A percentile compares a stretch with the other conserved stretches of the same genome.
These are phyloP conservation scores for Aspergillus versicolor DNA, from an alignment of 2,329 filamentous ascomycete genomes.

Conservation along the genomic window DNA sequence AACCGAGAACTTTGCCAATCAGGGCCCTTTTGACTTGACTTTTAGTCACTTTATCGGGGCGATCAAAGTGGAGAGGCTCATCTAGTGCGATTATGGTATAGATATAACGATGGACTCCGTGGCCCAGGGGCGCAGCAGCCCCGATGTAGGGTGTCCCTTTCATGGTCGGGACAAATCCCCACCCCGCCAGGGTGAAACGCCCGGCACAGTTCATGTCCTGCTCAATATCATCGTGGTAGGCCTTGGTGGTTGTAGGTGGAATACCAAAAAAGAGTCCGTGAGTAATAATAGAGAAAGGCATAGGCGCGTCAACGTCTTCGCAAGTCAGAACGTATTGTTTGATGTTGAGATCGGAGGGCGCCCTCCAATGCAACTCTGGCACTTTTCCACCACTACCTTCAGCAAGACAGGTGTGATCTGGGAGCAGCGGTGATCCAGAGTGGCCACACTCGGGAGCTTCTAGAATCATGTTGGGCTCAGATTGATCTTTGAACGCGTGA, in stretches of 20 bases:
- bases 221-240: conserved; percentile 18
- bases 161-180: conserved; percentile 29
- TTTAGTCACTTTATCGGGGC: conserved; percentile 23
- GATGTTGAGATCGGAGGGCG: conserved; percentile 17
- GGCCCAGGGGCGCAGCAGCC: conserved; percentile 29
- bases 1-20: conserved; percentile 30
- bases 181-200: conserved; percentile 25
- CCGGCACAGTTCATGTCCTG: conserved; percentile 10
- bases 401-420: conserved; percentile 23
- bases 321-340: conserved; percentile 27
- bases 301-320: conserved; percentile 32
- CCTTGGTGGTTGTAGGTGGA: conserved; percentile 19
- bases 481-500: conserved; percentile 23
- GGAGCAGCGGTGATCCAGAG: conserved; percentile 23
- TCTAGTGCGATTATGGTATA: conserved; percentile 33
- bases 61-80: conserved; percentile 21
- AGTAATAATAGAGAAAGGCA: conserved; percentile 26
- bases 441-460: conserved; percentile 24
- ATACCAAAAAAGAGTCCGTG: conserved; percentile 34
- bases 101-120: conserved; percentile 35
- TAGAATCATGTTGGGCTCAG: conserved; percentile 25
- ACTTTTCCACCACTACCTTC: conserved; percentile 22
- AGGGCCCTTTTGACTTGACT: conserved; percentile 28
- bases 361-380: conserved; percentile 26
- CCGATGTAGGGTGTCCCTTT: conserved; percentile 25